Base-by-base conservation (phyloP, 2,329 filamentous ascomycete species). In the Malbranchea cinnamomea region DNA sequence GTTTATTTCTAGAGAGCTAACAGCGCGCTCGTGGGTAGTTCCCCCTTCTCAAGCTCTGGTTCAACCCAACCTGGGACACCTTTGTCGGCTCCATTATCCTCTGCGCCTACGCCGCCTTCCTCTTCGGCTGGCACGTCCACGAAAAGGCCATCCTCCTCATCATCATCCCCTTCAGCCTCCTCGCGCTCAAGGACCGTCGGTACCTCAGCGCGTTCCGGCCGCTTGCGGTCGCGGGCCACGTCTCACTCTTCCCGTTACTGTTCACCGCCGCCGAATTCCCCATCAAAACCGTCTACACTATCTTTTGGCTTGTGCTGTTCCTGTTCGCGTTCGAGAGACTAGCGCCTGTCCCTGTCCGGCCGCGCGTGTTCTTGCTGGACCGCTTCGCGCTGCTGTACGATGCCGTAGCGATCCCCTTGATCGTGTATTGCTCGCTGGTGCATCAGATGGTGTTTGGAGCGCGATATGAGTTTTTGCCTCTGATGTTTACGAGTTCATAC, bases 71-170 rank as follows among this genome's bases (percentile, higher is more conserved):
- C 1, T 93, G 83, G 81, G 79, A 92, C 38, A 78, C 71, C 33
- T 95, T 98, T 49, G 69, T 95, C 23, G 83, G 83, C 3, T 78
- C 83, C 1, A 70, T 93, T 25, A 94, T 87, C 0, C 71, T 95
- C 10, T 95, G 89, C 48, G 89, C 82, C 35, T 98, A 94, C 49
- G 80, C 87, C 0, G 94, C 87, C 0, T 98, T 98, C 59, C 67
- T 98, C 6, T 95, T 95, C 44, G 87, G 89, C 33, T 98, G 87
- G 84, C 89, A 98, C 49, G 89, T 98, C 6, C 89, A 98, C 46
- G 89, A 98, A 51, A 98, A 98, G 56, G 89, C 89, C 2, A 80
- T 98, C 34, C 68, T 98, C 13, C 70, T 95, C 12, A 78, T 95
- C 48, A 84, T 98, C 41, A 80, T 95, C 28, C 89, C 89, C 0